Conservation (phyloP, 2,329 filamentous ascomycete genomes). For the Cladorrhinum sp. region DNA sequence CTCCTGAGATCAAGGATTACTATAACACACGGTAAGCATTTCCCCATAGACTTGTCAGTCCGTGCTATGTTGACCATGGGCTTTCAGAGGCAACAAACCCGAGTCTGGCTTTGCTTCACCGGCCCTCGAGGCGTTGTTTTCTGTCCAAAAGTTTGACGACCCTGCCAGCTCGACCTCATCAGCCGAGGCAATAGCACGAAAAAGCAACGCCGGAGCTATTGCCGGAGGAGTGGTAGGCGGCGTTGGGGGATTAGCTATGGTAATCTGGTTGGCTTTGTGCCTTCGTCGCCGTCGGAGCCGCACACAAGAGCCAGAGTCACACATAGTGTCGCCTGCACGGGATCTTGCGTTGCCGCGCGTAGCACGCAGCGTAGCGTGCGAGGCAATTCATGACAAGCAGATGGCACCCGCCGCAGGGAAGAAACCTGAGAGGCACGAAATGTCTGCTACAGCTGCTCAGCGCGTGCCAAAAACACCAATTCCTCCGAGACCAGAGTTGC, state of each 20-base stretch:
- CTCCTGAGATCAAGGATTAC: slow-evolving; percentile 15
- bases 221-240: slow-evolving; percentile 24
- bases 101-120: slow-evolving; percentile 11
- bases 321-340: background rate
- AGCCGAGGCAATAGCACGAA: background rate
- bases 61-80: background rate
- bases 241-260: slow-evolving; percentile 11
- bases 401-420: background rate
- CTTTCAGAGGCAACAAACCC: slow-evolving; percentile 13
- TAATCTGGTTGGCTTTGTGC: slow-evolving; percentile 18
- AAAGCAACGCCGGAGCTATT: slow-evolving; percentile 29
- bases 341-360: background rate
- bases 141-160: slow-evolving; percentile 11
- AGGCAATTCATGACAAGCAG: background rate
- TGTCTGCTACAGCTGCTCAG: background rate
- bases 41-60: no score
- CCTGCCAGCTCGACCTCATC: background rate
- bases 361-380: background rate
- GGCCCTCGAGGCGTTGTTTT: slow-evolving; percentile 9
- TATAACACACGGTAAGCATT: slow-evolving; percentile 23
- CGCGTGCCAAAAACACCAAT: background rate
- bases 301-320: background rate
- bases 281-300: background rate
- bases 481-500: background rate
- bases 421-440: background rate